phyloP scores from a whole-genome alignment of 2,329 filamentous ascomycete genomes.

The Xylogone sp. region DNA sequence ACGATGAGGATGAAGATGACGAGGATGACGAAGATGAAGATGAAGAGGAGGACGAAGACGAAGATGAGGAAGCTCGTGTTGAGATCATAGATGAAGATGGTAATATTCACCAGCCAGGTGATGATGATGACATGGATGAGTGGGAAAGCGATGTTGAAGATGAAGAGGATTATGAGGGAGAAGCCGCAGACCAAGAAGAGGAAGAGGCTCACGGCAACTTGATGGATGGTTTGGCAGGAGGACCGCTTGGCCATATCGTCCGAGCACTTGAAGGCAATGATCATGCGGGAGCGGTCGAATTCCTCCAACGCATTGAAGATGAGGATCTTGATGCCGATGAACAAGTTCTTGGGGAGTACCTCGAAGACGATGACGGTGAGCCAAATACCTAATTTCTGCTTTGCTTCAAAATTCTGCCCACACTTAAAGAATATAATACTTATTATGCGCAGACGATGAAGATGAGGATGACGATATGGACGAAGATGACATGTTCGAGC shows the following conservation, averaged over 20 bases:
- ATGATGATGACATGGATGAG: constrained; percentile 55
- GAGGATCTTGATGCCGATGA: constrained; percentile 43
- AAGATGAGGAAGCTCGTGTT: constrained; percentile 41
- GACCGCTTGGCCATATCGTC: constrained; percentile 49
- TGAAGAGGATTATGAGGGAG: constrained; percentile 48
- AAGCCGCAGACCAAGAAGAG: constrained; percentile 49
- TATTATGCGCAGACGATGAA: constrained; percentile 51
- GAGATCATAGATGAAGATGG: constrained; percentile 63
- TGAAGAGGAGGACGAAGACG: constrained; percentile 47
- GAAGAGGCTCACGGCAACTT: constrained; percentile 38
- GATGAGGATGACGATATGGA: constrained; percentile 67
- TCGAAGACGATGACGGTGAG: constrained; percentile 56
- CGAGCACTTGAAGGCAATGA: constrained; percentile 41
- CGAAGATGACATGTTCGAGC: constrained; percentile 63
- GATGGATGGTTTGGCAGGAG: constrained; percentile 39
- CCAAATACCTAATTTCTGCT: background rate
- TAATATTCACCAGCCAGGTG: constrained; percentile 42
- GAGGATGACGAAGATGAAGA: constrained; percentile 55
- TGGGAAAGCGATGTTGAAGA: constrained; percentile 62
- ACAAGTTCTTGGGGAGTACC: constrained; percentile 41
- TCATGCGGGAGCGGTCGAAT: constrained; percentile 30
- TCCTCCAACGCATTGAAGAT: constrained; percentile 37
- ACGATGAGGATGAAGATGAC: constrained; percentile 58
- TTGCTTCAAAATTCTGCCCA: too few species aligned
- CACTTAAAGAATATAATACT: too few species aligned